Base-by-base conservation (phyloP, 2,329 filamentous ascomycete genomes). In the Mycocentrospora acerina region DNA sequence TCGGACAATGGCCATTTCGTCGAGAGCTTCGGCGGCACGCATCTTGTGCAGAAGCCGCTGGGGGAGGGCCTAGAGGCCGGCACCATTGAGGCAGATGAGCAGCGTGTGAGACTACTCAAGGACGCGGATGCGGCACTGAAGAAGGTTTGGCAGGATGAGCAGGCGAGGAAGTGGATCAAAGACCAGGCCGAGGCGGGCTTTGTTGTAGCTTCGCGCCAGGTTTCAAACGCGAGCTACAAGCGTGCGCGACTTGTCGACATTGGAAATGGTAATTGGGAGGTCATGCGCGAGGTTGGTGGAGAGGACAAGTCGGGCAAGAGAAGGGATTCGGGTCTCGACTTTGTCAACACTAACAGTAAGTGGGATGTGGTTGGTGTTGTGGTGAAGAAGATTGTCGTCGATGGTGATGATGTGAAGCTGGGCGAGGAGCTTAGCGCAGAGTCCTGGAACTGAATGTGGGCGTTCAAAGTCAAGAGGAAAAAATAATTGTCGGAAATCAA, bases 161-260 rank as follows among this genome's bases (percentile, higher is more conserved):
- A 48, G 16, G 52, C 56, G 1, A 42, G 48, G 29, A 42, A 51
- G 29, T 65, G 60, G 60, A 50, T 65, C 33, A 40, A 55, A 30
- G 50, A 59, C 26, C 53, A 62, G 14, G 45, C 41, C 10, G 57
- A 64, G 16, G 58, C 57, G 1, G 60, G 59, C n/a, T 64, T 66
- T 17, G 62, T 66, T 4, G 55, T 60, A 14, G 59, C 58, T 1
- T 43, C 52, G 9, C 46, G 62, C 2, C 50, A 60, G 35, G 57
- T 65, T 10, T 56, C 48, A 11, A 64, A 65, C 42, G 60, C 62
- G 17, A 63, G 59, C 35, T 66, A 65, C 45, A 64, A 60, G 48
- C 63, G 62, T 14, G 63, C 63, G 2, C 42, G 48, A 24, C 51
- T 66, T 12, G 52, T 60, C 4, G 62, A 64, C 31, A 44, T 53